A percentile compares a stretch with the other conserved stretches of the same genome.
Evolutionary conservation across 2,329 filamentous ascomycete genomes (phyloP).

Genomic region (Colletotrichum musae): DNA sequence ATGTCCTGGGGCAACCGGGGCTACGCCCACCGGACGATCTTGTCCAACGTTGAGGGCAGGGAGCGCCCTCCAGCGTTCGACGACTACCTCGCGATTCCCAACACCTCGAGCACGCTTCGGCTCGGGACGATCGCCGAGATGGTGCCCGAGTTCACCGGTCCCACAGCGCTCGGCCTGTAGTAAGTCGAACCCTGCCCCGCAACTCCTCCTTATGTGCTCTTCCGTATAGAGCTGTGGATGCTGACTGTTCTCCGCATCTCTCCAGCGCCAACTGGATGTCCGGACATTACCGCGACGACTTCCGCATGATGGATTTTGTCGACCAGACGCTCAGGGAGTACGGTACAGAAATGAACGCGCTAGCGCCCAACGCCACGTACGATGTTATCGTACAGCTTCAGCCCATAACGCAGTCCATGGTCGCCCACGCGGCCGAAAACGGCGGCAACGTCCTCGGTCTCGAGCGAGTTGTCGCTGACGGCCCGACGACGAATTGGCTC

Average conservation of each 20-base stretch:
- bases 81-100: conserved; percentile 43
- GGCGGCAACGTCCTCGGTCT: conserved; percentile 53
- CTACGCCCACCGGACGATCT: conserved; percentile 42
- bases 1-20: conserved; percentile 42
- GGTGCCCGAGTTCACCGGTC: conserved; percentile 50
- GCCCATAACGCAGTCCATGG: conserved; percentile 50
- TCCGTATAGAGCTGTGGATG: too few relatives aligned
- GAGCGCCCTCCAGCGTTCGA: conserved; percentile 45
- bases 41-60: conserved; percentile 48
- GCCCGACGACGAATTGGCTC: conserved; percentile 54
- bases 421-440: conserved; percentile 42
- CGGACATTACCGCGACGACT: conserved; percentile 47
- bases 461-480: conserved; percentile 52
- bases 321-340: conserved; percentile 49
- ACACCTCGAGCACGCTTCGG: conserved; percentile 43
- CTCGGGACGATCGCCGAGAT: conserved; percentile 47
- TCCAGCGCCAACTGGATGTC: conserved; percentile 51
- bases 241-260: neutral
- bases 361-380: conserved; percentile 44
- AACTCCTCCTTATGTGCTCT: too few relatives aligned
- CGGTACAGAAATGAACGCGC: conserved; percentile 46
- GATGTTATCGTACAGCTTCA: conserved; percentile 44
- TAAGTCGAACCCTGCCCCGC: neutral
- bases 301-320: conserved; percentile 49
- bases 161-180: conserved; percentile 49